Percentiles rank a stretch among this genome's conserved stretches.
Evolutionary conservation across 441 rosid species (phyloP).

Genomic region (Gossypium schwendimanii): DNA sequence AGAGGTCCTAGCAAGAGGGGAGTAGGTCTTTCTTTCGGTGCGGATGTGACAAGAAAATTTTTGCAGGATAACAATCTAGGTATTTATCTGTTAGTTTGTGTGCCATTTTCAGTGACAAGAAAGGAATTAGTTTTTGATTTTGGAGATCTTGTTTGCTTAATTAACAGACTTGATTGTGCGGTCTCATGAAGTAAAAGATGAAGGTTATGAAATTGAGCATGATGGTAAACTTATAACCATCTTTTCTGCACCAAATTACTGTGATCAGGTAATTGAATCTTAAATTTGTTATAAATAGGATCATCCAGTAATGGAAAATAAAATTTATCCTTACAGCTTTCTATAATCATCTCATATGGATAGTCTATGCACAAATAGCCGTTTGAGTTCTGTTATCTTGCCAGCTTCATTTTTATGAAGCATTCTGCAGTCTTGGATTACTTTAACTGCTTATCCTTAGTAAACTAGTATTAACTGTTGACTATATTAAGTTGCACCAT

Average conservation of each 20-base stretch:
- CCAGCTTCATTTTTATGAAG: neutral
- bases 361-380: neutral
- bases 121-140: neutral
- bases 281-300: neutral
- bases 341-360: neutral
- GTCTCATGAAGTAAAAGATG: constrained; percentile 96
- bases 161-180: constrained; percentile 75
- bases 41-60: constrained; percentile 75
- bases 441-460: neutral
- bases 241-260: constrained; percentile 97
- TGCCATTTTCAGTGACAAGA: neutral
- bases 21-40: constrained; percentile 94
- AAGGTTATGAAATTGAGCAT: constrained; percentile 95
- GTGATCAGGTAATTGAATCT: constrained; percentile 72
- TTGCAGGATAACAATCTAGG: constrained; percentile 87
- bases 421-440: neutral
- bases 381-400: neutral
- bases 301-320: neutral
- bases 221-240: constrained; percentile 94
- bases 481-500: neutral
- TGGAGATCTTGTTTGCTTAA: constrained; percentile 9
- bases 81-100: constrained; percentile 15
- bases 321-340: neutral
- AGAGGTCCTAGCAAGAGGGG: constrained; percentile 98
- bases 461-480: neutral